phyloP scores from a whole-genome alignment of 345 rosid genomes.

The Euphorbia peplus region DNA sequence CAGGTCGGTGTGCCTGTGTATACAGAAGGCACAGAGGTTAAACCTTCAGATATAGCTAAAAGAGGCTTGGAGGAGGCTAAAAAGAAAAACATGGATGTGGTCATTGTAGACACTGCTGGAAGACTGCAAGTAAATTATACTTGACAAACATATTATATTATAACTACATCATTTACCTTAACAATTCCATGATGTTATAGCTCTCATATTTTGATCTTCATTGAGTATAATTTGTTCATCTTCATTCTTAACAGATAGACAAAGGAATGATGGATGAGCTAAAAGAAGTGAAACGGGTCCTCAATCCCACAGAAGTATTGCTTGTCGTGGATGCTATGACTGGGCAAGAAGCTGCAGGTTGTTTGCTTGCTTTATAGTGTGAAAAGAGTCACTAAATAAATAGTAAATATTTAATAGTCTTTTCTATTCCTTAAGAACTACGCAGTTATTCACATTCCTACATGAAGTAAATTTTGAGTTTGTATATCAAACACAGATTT shows the following conservation, averaged over 20 bases:
- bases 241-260: constrained; percentile 57
- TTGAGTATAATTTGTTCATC: constrained; percentile 1
- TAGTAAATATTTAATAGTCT: no score
- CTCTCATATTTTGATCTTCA: constrained; percentile 4
- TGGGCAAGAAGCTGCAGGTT: constrained; percentile 99
- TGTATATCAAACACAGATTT: background rate
- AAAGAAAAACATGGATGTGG: constrained; percentile 75
- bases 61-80: constrained; percentile 86
- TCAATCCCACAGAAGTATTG: constrained; percentile 89
- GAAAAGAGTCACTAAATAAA: background rate
- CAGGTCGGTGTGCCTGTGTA: constrained; percentile 94
- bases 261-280: constrained; percentile 97
- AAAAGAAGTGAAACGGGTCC: constrained; percentile 80
- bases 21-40: constrained; percentile 77
- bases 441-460: background rate
- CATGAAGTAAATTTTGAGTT: constrained; percentile 8
- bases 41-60: constrained; percentile 85
- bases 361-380: constrained; percentile 4
- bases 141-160: background rate
- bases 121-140: constrained; percentile 74
- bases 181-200: background rate
- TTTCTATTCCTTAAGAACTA: background rate
- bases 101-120: constrained; percentile 95
- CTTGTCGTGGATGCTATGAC: constrained; percentile 99
- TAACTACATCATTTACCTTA: background rate